phyloP scores from a whole-genome alignment of 2,329 filamentous ascomycete species.

The Fusarium sp. region DNA sequence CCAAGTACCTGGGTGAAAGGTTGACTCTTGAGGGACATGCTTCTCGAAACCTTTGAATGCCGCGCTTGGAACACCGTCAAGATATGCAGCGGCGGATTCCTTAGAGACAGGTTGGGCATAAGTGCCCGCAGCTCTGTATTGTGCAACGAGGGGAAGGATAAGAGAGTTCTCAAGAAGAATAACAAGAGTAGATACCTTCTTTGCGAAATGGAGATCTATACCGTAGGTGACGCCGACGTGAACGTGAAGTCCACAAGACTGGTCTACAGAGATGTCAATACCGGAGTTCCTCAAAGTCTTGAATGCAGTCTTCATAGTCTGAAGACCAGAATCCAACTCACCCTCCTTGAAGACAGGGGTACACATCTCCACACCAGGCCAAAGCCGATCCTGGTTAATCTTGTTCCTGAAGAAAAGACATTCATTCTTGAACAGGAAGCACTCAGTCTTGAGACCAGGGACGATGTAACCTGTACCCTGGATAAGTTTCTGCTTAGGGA shows the following conservation, averaged over 20 bases:
- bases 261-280: constrained; percentile 24
- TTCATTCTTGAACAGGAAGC: constrained; percentile 35
- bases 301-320: constrained; percentile 6
- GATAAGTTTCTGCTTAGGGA: not conserved
- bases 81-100: not conserved
- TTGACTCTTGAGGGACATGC: not conserved
- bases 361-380: constrained; percentile 37
- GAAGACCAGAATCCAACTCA: constrained; percentile 37
- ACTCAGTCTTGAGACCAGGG: not conserved
- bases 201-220: constrained; percentile 39
- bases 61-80: not conserved
- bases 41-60: not conserved
- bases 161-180: constrained; percentile 39
- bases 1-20: constrained; percentile 4
- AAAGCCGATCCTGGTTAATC: not conserved
- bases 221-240: constrained; percentile 42
- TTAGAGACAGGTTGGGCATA: not conserved
- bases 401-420: not conserved
- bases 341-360: constrained; percentile 32
- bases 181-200: constrained; percentile 41
- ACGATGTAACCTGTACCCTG: not conserved
- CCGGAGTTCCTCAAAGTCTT: constrained; percentile 16
- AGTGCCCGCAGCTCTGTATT: not conserved
- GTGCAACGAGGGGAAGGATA: constrained; percentile 14
- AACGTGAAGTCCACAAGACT: constrained; percentile 44